Evolutionary conservation across 768 basidiomycete genomes (phyloP).

Genomic region (Termitomyces heimii): DNA sequence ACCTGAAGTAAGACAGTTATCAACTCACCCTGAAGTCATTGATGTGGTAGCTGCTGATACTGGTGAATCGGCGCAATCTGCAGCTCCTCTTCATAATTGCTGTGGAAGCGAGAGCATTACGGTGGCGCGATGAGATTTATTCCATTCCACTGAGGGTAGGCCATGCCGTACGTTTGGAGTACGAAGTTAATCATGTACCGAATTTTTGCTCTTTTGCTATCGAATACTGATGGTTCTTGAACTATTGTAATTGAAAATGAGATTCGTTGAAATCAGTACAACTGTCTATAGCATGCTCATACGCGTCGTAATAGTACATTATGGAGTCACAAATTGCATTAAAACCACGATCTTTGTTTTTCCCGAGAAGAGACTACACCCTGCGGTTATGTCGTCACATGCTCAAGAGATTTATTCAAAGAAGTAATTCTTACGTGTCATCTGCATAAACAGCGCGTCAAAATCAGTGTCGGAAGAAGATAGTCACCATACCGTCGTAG

Average conservation of each 20-base stretch:
- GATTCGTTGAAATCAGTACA: background rate
- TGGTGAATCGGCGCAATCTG: background rate
- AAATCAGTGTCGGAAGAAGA: background rate
- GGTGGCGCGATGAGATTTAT: background rate
- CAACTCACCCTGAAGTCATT: background rate
- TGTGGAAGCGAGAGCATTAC: conserved; percentile 19
- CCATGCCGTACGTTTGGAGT: background rate
- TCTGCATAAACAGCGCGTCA: conserved; percentile 30
- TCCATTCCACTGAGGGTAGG: no score
- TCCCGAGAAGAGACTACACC: conserved; percentile 3
- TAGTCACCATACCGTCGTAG: conserved; percentile 59
- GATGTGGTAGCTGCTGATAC: background rate
- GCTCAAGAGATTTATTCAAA: background rate
- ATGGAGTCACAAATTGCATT: background rate
- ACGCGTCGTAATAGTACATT: background rate
- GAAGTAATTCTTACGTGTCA: conserved; percentile 48
- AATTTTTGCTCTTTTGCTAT: background rate
- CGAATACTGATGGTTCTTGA: background rate
- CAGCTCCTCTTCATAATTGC: conserved; percentile 20
- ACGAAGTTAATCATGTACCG: background rate
- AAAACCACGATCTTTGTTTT: background rate
- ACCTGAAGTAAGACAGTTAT: background rate
- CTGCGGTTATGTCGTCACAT: background rate
- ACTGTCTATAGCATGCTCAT: background rate
- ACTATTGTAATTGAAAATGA: background rate